phyloP scores from a whole-genome alignment of 75 land plant genomes.

The Isoetes taiwanensis region DNA sequence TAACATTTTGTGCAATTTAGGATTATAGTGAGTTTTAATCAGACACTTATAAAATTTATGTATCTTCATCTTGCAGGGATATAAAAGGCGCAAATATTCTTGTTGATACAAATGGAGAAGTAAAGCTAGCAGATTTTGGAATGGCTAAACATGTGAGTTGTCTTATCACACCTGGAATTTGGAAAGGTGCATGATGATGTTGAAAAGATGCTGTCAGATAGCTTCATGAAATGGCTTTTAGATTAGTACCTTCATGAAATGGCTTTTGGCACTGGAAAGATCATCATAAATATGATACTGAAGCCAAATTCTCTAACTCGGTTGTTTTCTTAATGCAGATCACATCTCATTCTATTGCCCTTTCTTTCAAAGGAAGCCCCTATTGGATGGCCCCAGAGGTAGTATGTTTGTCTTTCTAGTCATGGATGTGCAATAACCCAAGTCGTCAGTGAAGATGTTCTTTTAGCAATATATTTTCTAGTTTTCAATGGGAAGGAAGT shows the following conservation, averaged over 20 bases:
- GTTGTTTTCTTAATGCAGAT: constrained; percentile 33
- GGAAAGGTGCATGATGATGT: too few relatives aligned
- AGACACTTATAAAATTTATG: not conserved
- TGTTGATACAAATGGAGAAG: constrained; percentile 72
- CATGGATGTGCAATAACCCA: too few relatives aligned
- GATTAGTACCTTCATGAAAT: too few relatives aligned
- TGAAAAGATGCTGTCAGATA: too few relatives aligned
- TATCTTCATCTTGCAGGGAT: constrained; percentile 37
- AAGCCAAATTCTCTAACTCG: not conserved
- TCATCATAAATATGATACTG: not conserved
- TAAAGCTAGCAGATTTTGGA: constrained; percentile 88
- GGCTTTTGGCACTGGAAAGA: too few relatives aligned
- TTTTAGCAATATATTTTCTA: too few relatives aligned
- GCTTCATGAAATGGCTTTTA: too few relatives aligned
- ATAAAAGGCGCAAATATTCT: constrained; percentile 85
- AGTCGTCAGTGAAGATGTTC: too few relatives aligned
- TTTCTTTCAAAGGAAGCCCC: constrained; percentile 93
- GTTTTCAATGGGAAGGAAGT: too few relatives aligned
- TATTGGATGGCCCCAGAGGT: constrained; percentile 99
- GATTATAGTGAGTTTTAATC: not conserved
- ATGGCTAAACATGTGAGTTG: constrained; percentile 78
- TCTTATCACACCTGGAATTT: too few relatives aligned
- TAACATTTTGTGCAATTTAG: not conserved
- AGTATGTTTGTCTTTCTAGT: too few relatives aligned
- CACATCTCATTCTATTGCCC: constrained; percentile 33